These are phyloP conservation scores for Arxiozyma telluris DNA, from an alignment of 1,139 yeast genomes.

Conservation along the genomic window DNA sequence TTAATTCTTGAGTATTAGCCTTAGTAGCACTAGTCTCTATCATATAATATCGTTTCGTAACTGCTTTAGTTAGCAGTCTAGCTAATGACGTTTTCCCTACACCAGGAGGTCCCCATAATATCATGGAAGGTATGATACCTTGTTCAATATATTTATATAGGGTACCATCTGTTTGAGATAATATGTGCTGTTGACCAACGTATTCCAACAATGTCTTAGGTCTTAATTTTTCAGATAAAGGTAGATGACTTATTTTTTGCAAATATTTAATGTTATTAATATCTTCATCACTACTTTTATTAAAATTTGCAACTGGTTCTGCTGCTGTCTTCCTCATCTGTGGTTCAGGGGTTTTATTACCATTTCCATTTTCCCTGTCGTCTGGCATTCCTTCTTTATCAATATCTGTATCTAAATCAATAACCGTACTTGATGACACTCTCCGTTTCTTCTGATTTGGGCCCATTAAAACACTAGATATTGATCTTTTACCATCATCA, in stretches of 20 bases:
- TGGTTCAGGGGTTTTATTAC: background rate
- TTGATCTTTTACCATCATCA: background rate
- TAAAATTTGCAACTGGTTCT: constrained; percentile 2
- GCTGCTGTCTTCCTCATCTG: background rate
- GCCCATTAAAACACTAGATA: constrained; percentile 3
- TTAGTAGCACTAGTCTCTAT: constrained; percentile 84
- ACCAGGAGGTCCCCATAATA: constrained; percentile 95
- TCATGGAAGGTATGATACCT: constrained; percentile 68
- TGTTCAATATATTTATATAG: constrained; percentile 55
- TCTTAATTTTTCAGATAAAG: constrained; percentile 77
- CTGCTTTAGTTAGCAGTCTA: constrained; percentile 35
- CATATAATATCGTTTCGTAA: constrained; percentile 43
- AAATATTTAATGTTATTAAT: constrained; percentile 30
- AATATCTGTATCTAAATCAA: constrained; percentile 9
- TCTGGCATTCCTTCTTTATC: background rate
- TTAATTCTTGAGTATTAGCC: constrained; percentile 60
- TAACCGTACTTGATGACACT: background rate
- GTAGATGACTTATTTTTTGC: constrained; percentile 45
- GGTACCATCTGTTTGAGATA: constrained; percentile 67
- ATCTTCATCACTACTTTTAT: constrained; percentile 19
- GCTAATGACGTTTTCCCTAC: constrained; percentile 86
- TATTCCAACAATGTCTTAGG: constrained; percentile 70
- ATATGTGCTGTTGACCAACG: constrained; percentile 69
- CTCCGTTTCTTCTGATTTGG: background rate
- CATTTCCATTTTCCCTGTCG: background rate